phyloP scores from a whole-genome alignment of 129 eudicot species.

The Helichrysum umbraculigerum region DNA sequence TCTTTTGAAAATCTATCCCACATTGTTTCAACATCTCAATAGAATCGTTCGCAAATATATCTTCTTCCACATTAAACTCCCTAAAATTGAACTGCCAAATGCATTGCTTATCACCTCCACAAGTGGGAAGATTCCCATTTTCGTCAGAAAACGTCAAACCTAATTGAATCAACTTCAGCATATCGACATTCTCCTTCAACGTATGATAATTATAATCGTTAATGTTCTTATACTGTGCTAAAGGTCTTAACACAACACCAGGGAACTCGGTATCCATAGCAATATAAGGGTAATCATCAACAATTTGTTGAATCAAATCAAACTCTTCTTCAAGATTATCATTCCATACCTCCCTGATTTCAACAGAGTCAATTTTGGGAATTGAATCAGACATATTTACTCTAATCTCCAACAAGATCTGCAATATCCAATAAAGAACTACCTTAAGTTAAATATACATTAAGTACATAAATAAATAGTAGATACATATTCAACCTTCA shows the following conservation, averaged over 20 bases:
- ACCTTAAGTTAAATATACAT: not conserved
- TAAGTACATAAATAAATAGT: not conserved
- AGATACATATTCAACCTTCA: not conserved
- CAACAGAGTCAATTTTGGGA: slow-evolving; percentile 32
- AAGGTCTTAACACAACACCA: slow-evolving; percentile 40
- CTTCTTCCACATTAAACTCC: slow-evolving; percentile 40
- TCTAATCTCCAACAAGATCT: slow-evolving; percentile 17
- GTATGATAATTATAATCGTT: slow-evolving; percentile 37
- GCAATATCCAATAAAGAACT: slow-evolving; percentile 7
- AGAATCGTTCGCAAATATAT: slow-evolving; percentile 42
- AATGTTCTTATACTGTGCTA: slow-evolving; percentile 25
- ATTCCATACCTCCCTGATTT: slow-evolving; percentile 57
- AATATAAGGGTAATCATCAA: slow-evolving; percentile 48
- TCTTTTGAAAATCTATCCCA: slow-evolving; percentile 53
- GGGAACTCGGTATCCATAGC: slow-evolving; percentile 66
- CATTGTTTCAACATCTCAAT: slow-evolving; percentile 46
- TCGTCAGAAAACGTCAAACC: slow-evolving; percentile 55
- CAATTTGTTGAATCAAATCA: slow-evolving; percentile 41
- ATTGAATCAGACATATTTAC: slow-evolving; percentile 27
- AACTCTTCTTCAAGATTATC: slow-evolving; percentile 54
- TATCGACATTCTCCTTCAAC: slow-evolving; percentile 51
- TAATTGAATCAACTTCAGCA: slow-evolving; percentile 50
- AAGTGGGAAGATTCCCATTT: slow-evolving; percentile 47
- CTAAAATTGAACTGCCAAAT: slow-evolving; percentile 59
- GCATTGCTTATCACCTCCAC: slow-evolving; percentile 39